Conservation (phyloP, 2,329 filamentous ascomycete species). For the Ophiostoma sp. region DNA sequence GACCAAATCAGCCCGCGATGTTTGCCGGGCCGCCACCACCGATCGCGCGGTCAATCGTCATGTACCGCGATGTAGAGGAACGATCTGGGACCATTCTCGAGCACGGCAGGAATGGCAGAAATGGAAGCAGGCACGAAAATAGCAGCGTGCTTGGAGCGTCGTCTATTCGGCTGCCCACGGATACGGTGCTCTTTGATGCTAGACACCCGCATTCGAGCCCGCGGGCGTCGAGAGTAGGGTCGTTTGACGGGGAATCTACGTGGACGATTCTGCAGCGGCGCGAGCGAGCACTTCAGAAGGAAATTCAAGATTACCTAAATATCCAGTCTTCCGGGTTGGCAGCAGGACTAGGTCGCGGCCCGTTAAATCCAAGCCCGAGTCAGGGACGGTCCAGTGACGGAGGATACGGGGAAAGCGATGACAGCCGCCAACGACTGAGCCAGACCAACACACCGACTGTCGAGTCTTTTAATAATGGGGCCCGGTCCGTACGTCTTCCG, state of each 20-base stretch:
- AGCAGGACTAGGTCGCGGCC: slow-evolving; percentile 34
- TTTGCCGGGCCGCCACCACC: slow-evolving; percentile 49
- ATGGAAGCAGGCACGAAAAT: neutral
- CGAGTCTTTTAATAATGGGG: slow-evolving; percentile 3
- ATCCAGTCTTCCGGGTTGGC: slow-evolving; percentile 44
- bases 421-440: slow-evolving; percentile 25
- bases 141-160: slow-evolving; percentile 22
- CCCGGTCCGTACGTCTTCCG: slow-evolving; percentile 34
- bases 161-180: slow-evolving; percentile 28
- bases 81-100: slow-evolving; percentile 11
- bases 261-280: slow-evolving; percentile 45
- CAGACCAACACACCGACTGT: slow-evolving; percentile 32
- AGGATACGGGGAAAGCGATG: slow-evolving; percentile 27
- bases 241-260: slow-evolving; percentile 36
- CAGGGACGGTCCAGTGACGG: slow-evolving; percentile 34
- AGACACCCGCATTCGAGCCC: neutral
- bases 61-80: slow-evolving; percentile 35
- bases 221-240: slow-evolving; percentile 5
- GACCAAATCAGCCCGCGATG: slow-evolving; percentile 33
- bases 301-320: slow-evolving; percentile 46
- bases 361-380: slow-evolving; percentile 17
- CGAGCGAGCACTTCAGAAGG: slow-evolving; percentile 42
- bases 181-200: slow-evolving; percentile 39
- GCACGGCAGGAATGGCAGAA: neutral
- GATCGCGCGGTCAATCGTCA: slow-evolving; percentile 41